Evolutionary conservation across 2,329 filamentous ascomycete genomes (phyloP).

Genomic region (Phaeoacremonium minimum): DNA sequence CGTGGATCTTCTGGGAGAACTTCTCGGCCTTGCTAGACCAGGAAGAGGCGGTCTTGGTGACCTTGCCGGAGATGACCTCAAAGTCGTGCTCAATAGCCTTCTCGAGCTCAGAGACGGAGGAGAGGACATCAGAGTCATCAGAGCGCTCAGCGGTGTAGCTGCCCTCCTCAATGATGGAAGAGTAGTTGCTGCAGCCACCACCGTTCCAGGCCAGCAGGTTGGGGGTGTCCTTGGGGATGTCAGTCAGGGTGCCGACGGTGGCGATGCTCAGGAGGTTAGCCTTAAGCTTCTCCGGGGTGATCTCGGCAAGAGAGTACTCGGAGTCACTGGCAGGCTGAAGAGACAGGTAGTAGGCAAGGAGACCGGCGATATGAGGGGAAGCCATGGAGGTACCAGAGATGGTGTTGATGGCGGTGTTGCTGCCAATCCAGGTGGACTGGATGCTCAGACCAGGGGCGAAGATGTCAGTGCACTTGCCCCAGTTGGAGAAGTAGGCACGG

Average conservation of each 20-base stretch:
- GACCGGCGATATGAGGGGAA: slow-evolving; percentile 92
- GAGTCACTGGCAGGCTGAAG: slow-evolving; percentile 89
- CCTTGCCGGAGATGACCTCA: slow-evolving; percentile 51
- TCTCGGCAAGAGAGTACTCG: slow-evolving; percentile 81
- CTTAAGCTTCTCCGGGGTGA: slow-evolving; percentile 95
- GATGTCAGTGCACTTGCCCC: slow-evolving; percentile 98
- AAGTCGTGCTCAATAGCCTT: slow-evolving; percentile 58
- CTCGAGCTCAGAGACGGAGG: slow-evolving; percentile 56
- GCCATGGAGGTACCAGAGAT: slow-evolving; percentile 99
- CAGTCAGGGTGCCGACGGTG: slow-evolving; percentile 71
- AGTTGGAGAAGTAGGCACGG: slow-evolving; percentile 99
- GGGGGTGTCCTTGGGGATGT: slow-evolving; percentile 80
- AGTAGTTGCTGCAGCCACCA: slow-evolving; percentile 89
- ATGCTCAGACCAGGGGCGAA: slow-evolving; percentile 97
- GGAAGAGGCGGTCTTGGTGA: slow-evolving; percentile 48
- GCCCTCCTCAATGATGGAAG: slow-evolving; percentile 71
- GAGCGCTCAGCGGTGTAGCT: slow-evolving; percentile 57
- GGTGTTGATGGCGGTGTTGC: slow-evolving; percentile 93
- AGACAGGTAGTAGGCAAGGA: slow-evolving; percentile 95
- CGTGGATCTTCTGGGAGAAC: slow-evolving; percentile 59
- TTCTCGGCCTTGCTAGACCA: slow-evolving; percentile 54
- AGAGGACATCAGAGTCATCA: slow-evolving; percentile 34
- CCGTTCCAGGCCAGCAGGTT: slow-evolving; percentile 99
- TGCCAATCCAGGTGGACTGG: slow-evolving; percentile 96
- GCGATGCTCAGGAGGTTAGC: slow-evolving; percentile 77